Percentiles rank a stretch among this genome's conserved stretches.
Evolutionary conservation across 805 yeast species (phyloP).

Genomic region (Nakazawaea molendinolei): DNA sequence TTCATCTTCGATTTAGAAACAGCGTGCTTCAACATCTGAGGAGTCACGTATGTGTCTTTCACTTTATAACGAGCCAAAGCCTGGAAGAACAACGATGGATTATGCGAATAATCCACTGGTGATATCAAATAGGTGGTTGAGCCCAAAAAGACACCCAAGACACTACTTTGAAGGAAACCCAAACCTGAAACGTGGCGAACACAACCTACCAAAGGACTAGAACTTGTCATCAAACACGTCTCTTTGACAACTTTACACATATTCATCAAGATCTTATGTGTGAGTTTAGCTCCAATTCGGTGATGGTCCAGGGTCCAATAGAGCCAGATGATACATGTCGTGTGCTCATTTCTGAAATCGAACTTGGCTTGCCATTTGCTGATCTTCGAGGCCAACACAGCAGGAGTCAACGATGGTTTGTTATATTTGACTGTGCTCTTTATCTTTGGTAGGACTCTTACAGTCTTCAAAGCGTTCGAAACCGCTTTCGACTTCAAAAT

Average conservation of each 20-base stretch:
- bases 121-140: conserved; percentile 77
- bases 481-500: conserved; percentile 63
- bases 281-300: conserved; percentile 48
- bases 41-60: conserved; percentile 79
- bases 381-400: conserved; percentile 36
- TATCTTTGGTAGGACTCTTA: conserved; percentile 38
- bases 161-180: conserved; percentile 82
- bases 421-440: conserved; percentile 63
- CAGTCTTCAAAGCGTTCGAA: conserved; percentile 48
- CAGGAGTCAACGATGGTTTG: conserved; percentile 30
- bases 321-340: conserved; percentile 58
- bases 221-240: conserved; percentile 75
- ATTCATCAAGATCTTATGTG: conserved; percentile 60
- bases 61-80: conserved; percentile 71
- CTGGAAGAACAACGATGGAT: conserved; percentile 65
- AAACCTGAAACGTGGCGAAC: conserved; percentile 79
- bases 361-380: conserved; percentile 34
- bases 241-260: conserved; percentile 87
- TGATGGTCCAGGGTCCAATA: conserved; percentile 68
- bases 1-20: conserved; percentile 52
- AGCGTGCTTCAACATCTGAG: conserved; percentile 76
- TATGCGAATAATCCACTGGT: conserved; percentile 67
- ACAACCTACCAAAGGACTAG: conserved; percentile 74
- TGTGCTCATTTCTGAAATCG: conserved; percentile 31
- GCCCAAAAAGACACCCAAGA: conserved; percentile 83